Evolutionary conservation across 192 early-diverging fungal species (phyloP).

Genomic region (Umbelopsis sp.): DNA sequence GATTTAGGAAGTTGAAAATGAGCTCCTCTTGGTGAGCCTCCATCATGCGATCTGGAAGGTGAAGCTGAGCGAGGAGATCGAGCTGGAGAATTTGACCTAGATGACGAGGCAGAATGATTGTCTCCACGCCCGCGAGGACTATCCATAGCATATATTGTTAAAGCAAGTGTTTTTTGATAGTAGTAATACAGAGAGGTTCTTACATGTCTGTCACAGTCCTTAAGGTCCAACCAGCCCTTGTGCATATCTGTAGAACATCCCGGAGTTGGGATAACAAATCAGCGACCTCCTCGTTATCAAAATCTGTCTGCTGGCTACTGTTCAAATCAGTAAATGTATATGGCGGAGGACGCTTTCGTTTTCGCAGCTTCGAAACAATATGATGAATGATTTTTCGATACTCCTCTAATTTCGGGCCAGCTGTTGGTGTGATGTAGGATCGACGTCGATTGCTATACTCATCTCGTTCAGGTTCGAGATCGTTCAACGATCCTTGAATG

Average conservation of each 20-base stretch:
- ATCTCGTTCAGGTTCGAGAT: constrained; percentile 5
- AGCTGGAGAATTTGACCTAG: constrained; percentile 23
- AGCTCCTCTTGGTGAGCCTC: background rate
- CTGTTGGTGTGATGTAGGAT: background rate
- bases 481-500: constrained; percentile 10
- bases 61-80: constrained; percentile 17
- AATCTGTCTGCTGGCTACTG: constrained; percentile 5
- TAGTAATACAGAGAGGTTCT: background rate
- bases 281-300: constrained; percentile 38
- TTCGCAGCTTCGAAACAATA: constrained; percentile 25
- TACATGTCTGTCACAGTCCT: background rate
- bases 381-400: constrained; percentile 31
- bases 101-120: constrained; percentile 18
- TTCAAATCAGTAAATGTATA: constrained; percentile 14
- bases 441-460: background rate
- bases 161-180: no score
- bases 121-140: background rate
- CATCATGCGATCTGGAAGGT: constrained; percentile 8
- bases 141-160: background rate
- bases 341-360: constrained; percentile 36
- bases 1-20: background rate
- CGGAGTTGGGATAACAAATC: constrained; percentile 30
- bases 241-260: constrained; percentile 14
- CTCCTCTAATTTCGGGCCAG: constrained; percentile 28
- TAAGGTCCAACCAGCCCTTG: background rate